Evolutionary conservation across 2,329 filamentous ascomycete genomes (phyloP), one percentile per base, ranked within the genome.

Genomic region (Fusarium sp.): DNA sequence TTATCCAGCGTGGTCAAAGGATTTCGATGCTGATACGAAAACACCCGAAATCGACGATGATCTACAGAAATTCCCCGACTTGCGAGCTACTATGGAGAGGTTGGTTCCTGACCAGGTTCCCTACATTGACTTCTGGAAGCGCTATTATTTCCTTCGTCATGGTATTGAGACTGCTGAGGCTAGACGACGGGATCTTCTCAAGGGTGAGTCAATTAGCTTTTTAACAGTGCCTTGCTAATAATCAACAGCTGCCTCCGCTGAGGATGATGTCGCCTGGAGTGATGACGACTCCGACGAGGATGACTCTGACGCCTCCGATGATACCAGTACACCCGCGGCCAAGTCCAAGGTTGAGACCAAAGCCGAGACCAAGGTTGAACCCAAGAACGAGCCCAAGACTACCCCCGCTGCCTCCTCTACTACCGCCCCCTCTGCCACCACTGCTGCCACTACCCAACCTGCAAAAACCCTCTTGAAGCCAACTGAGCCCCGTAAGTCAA

Each of bases 131-230:
- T 99, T 99, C 80, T 99, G 96, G 95, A 92, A 89, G 79, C 88
- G 96, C 62, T 99, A 99, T 83, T 98, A 98, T 81, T 99, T 97
- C 85, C 84, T 98, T 71, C 88, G 95, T 77, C 92, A 97, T 78
- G 94, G 96, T 21, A 93, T 99, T 71, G 95, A 98, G 84, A 95
- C 93, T 31, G 95, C 97, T 64, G 96, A 99, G 83, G 91, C 92
- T 78, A 91, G 94, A 81, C 88, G 96, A 80, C 91, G 92, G 76
- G 96, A 99, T 81, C 87, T 99, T 63, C 85, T 99, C 27, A 97
- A 97, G 83, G 95, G 95, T 97, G 85, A 71, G 88, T 82, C 60
- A 44, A 60, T 51, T 23, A 21, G 15, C 16, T 25, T 64, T 49
- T 42, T 25, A 49, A 31, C 31, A 23, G 39, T 52, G 45, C 41